phyloP scores from a whole-genome alignment of 345 rosid genomes.

The Pistacia integerrima region DNA sequence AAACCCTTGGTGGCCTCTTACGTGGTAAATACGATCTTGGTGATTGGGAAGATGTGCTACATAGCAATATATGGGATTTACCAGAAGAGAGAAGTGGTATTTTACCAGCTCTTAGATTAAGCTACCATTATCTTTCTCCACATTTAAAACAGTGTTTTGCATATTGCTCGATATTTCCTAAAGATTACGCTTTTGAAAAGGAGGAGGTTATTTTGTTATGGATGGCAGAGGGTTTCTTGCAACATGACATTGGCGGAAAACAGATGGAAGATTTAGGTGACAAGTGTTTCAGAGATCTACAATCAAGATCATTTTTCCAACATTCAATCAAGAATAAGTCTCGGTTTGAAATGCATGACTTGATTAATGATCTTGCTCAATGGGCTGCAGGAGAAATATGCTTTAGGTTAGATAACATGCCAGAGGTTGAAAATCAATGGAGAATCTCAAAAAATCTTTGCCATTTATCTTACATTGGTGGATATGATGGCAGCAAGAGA shows the following conservation, averaged over 20 bases:
- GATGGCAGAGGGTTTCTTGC: slow-evolving; percentile 36
- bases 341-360: slow-evolving; percentile 10
- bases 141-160: slow-evolving; percentile 42
- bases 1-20: slow-evolving; percentile 34
- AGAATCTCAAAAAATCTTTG: neutral
- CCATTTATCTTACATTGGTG: neutral
- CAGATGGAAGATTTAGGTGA: slow-evolving; percentile 1
- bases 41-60: slow-evolving; percentile 31
- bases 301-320: neutral
- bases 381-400: neutral
- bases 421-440: too few species aligned
- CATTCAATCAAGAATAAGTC: neutral
- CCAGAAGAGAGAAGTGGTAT: slow-evolving; percentile 16
- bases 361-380: slow-evolving; percentile 13
- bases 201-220: slow-evolving; percentile 36
- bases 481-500: neutral
- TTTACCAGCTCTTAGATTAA: slow-evolving; percentile 30
- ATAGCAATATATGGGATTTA: slow-evolving; percentile 28
- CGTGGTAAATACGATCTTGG: slow-evolving; percentile 17
- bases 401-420: neutral
- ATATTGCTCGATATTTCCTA: slow-evolving; percentile 37
- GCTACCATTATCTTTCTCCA: slow-evolving; percentile 35
- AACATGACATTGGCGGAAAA: too few species aligned
- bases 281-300: neutral
- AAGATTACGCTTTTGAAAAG: slow-evolving; percentile 31